phyloP scores from a whole-genome alignment of 1,284 basidiomycete species.

The Cryptococcus maquisensis region DNA sequence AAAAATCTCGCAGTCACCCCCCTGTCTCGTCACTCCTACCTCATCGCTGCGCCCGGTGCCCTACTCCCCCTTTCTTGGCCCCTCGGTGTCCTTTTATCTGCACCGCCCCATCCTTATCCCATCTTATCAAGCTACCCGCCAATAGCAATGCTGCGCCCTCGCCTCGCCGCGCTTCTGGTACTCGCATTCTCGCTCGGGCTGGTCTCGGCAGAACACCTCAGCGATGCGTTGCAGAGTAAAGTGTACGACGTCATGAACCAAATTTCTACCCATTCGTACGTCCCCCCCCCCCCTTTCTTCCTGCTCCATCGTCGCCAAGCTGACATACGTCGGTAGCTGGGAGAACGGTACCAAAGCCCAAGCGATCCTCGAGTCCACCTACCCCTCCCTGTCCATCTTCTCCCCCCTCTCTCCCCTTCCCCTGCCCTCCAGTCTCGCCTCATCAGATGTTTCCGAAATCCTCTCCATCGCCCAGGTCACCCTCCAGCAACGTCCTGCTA shows the following conservation, averaged over 20 bases:
- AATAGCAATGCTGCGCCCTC: no score
- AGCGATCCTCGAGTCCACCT: constrained; percentile 65
- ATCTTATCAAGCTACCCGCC: neutral
- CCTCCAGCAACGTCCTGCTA: constrained; percentile 34
- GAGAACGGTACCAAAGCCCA: constrained; percentile 73
- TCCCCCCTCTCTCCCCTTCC: constrained; percentile 42
- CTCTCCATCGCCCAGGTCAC: constrained; percentile 53
- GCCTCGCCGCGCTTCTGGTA: neutral
- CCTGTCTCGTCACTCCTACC: no score
- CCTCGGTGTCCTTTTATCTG: neutral
- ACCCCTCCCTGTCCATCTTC: constrained; percentile 62
- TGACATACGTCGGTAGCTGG: constrained; percentile 56
- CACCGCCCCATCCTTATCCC: neutral
- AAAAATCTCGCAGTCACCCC: no score
- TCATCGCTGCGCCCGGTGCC: no score
- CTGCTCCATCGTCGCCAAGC: neutral
- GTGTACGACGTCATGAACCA: constrained; percentile 33
- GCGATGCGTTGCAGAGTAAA: constrained; percentile 12
- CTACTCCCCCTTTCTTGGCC: no score
- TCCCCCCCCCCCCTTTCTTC: neutral
- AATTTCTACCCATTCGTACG: constrained; percentile 24
- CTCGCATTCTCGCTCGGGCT: neutral
- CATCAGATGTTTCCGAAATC: constrained; percentile 54
- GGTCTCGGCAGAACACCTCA: constrained; percentile 18
- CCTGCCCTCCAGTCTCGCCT: constrained; percentile 44